Percentiles rank a stretch among this genome's conserved stretches.
Evolutionary conservation across 1,284 basidiomycete species (phyloP).

Genomic region (Austroboletus niveus): DNA sequence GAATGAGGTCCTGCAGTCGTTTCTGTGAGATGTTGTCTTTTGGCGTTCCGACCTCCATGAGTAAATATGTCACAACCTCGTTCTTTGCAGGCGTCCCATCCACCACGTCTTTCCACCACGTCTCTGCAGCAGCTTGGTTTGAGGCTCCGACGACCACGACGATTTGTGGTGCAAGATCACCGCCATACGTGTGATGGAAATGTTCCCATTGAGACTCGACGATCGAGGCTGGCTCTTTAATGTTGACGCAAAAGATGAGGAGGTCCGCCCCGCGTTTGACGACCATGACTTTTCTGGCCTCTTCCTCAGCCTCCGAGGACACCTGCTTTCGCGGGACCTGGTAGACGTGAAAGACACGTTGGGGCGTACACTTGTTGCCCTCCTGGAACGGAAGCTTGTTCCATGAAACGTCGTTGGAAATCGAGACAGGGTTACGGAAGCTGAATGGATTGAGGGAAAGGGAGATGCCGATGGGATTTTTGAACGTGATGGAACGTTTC

Average conservation of each 20-base stretch:
- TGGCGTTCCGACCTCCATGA: neutral
- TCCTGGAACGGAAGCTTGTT: constrained; percentile 23
- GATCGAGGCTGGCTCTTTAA: constrained; percentile 1
- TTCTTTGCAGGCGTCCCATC: neutral
- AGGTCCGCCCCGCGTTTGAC: constrained; percentile 26
- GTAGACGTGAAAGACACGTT: constrained; percentile 21
- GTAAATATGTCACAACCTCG: constrained; percentile 11
- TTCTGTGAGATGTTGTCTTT: neutral
- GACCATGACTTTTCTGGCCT: neutral
- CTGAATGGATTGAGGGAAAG: constrained; percentile 11
- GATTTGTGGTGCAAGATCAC: constrained; percentile 24
- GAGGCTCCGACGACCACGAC: constrained; percentile 21
- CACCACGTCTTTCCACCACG: constrained; percentile 19
- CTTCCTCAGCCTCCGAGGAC: constrained; percentile 2
- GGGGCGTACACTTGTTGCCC: constrained; percentile 4
- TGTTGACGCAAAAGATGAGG: constrained; percentile 24
- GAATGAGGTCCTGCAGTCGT: constrained; percentile 15
- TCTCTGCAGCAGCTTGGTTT: constrained; percentile 13
- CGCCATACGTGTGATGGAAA: constrained; percentile 24
- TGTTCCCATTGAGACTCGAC: constrained; percentile 26
- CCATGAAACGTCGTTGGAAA: constrained; percentile 14
- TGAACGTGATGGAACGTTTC: constrained; percentile 24
- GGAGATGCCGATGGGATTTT: constrained; percentile 19
- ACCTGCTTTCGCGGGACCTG: constrained; percentile 14
- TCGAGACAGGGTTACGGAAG: constrained; percentile 23